Base-by-base conservation (phyloP, 2,329 filamentous ascomycete species). In the Colletotrichum navitas region DNA sequence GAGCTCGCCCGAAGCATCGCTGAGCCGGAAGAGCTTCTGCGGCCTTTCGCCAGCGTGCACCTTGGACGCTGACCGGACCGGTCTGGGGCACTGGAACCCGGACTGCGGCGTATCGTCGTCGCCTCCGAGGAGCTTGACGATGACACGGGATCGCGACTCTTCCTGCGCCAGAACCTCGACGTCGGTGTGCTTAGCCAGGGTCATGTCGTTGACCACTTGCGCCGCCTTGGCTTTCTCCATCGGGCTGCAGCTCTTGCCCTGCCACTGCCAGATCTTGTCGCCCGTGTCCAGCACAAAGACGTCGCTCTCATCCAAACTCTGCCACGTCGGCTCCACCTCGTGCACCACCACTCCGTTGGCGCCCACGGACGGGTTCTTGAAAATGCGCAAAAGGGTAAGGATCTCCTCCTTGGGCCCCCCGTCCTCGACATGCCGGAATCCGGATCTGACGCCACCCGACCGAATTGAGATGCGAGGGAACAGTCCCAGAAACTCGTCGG, bases 141-240 rank as follows among this genome's bases (percentile, higher is more conserved):
- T 79, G 18, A 88, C 78, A 34, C 82, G 82, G 1, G 87, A 86
- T 21, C 88, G 83, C 29, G 85, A 85, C 73, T 92, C 91, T 0
- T 83, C 80, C 77, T 92, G 90, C 0, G 89, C 85, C 7, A 92
- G 77, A 11, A 93, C 90, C 78, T 92, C 90, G 34, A 92, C 89
- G 65, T 92, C 88, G 55, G 88, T 77, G 74, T 90, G 87, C 77
- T 92, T 92, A 16, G 89, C 89, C 10, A 88, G 80, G 0, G 87
- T 91, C 85, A 90, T 84, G 71, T 91, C 88, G 75, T 91, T 86
- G 5, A 92, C 90, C 2, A 92, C 89, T 77, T 91, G 89, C 0
- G 90, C 90, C 0, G 90, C 89, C 80, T 90, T 91, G 55, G 87
- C 87, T 81, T 91, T 92, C 77, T 93, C 91, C 88, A 92, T 91